Base-by-base conservation (phyloP, 805 yeast species). In the Wickerhamiella shivajii region DNA sequence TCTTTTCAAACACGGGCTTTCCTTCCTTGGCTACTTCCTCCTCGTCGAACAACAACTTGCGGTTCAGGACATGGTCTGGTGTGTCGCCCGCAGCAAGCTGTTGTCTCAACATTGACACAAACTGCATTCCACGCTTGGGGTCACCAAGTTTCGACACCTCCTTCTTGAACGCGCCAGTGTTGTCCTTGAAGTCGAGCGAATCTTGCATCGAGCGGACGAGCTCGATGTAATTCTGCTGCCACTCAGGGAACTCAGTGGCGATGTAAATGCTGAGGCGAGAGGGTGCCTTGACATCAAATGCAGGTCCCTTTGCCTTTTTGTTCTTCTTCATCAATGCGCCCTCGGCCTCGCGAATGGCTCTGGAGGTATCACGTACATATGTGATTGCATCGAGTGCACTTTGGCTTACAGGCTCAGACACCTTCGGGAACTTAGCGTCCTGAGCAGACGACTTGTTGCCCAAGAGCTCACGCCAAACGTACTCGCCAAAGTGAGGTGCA, bases 41-140 rank as follows among this genome's bases (percentile, higher is more conserved):
- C 64, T 90, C 98, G 56, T 74, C 66, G 57, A 83, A 90, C 21
- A 75, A 66, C 45, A 87, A 70, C 59, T 85, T 77, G 63, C 97
- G 73, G 66, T 84, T 76, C 66, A 90, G 83, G 17, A 90, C 94
- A 33, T 69, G 69, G 34, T 69, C 71, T 13, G 94, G 74, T 19
- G 74, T 58, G 34, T 46, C 50, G 19, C 51, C 51, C 21, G 44
- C 37, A 24, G 65, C 59, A 44, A 90, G 66, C 61, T 93, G 74
- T 53, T 76, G 80, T 59, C 90, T 85, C 56, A 90, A 64, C 46
- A 71, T 63, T 43, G 87, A 75, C 41, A 90, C 84, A 57, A 85
- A 87, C 39, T 97, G 97, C 97, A 90, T 90, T 39, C 94, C 96
- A 48, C 92, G 77, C 69, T 90, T 90, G 79, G 85, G 80, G 50